Evolutionary conservation across 805 yeast genomes (phyloP).

Genomic region (Candida ipomoeae): DNA sequence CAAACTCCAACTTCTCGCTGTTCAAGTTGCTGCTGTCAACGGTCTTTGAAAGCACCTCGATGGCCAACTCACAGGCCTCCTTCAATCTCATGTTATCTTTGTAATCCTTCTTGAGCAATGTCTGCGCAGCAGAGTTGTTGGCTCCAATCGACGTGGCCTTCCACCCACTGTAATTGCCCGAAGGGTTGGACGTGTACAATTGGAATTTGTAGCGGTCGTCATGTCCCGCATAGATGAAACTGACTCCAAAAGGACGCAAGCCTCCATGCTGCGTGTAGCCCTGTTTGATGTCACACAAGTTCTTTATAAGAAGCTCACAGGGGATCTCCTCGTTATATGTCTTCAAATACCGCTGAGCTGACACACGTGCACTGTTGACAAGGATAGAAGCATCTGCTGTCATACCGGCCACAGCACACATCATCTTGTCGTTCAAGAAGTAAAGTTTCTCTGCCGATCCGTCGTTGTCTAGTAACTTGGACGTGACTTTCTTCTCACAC

Average conservation of each 20-base stretch:
- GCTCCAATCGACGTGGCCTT: constrained; percentile 97
- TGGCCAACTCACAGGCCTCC: constrained; percentile 82
- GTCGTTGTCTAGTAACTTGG: constrained; percentile 90
- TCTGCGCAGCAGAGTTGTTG: constrained; percentile 93
- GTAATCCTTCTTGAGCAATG: constrained; percentile 90
- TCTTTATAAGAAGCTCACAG: constrained; percentile 83
- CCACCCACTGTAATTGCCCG: constrained; percentile 98
- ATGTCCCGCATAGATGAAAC: constrained; percentile 92
- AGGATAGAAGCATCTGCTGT: constrained; percentile 94
- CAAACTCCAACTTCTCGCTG: constrained; percentile 88
- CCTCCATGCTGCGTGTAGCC: constrained; percentile 99
- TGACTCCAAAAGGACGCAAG: constrained; percentile 95
- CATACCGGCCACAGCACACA: constrained; percentile 97
- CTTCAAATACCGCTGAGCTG: constrained; percentile 80
- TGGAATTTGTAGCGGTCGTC: constrained; percentile 90
- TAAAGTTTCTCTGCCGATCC: constrained; percentile 91
- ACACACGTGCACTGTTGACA: constrained; percentile 78
- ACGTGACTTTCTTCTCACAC: constrained; percentile 93
- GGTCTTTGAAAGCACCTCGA: constrained; percentile 89
- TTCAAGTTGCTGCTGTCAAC: constrained; percentile 85
- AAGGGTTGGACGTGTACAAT: constrained; percentile 90
- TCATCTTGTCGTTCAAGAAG: constrained; percentile 69
- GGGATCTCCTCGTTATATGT: constrained; percentile 91
- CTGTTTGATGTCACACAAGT: constrained; percentile 89
- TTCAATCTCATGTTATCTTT: constrained; percentile 69